These are phyloP conservation scores for Calonectria multiphialidica DNA, from an alignment of 2,329 filamentous ascomycete species.

Conservation along the genomic window DNA sequence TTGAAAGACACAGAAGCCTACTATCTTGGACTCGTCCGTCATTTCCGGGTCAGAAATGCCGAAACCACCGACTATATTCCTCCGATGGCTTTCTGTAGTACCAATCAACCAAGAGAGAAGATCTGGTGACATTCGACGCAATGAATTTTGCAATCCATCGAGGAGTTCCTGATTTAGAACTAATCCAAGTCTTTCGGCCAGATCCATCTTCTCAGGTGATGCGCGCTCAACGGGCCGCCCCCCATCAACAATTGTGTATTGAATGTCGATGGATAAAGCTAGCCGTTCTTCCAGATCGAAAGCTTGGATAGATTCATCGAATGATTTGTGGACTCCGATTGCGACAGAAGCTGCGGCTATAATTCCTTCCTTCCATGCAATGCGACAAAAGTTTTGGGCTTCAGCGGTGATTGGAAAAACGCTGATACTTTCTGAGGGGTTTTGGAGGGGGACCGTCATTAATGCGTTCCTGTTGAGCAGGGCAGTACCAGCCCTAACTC, in stretches of 20 bases:
- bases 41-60: too few relatives aligned
- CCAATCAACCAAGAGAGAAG: neutral
- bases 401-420: neutral
- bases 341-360: neutral
- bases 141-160: neutral
- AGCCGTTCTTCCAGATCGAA: too few relatives aligned
- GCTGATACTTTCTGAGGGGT: neutral
- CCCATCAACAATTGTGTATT: too few relatives aligned
- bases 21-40: neutral
- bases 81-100: too few relatives aligned
- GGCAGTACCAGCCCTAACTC: too few relatives aligned
- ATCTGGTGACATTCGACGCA: neutral
- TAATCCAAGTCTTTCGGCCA: neutral
- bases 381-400: neutral
- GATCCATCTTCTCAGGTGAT: neutral
- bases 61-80: too few relatives aligned
- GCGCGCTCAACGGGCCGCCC: too few relatives aligned
- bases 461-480: neutral
- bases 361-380: neutral
- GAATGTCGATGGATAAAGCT: too few relatives aligned
- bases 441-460: neutral
- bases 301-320: too few relatives aligned
- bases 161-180: neutral
- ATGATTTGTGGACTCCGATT: neutral
- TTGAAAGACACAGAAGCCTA: constrained; percentile 11